Conservation (phyloP, 169 alveolate genomes). For the Eimeria brunetti region DNA sequence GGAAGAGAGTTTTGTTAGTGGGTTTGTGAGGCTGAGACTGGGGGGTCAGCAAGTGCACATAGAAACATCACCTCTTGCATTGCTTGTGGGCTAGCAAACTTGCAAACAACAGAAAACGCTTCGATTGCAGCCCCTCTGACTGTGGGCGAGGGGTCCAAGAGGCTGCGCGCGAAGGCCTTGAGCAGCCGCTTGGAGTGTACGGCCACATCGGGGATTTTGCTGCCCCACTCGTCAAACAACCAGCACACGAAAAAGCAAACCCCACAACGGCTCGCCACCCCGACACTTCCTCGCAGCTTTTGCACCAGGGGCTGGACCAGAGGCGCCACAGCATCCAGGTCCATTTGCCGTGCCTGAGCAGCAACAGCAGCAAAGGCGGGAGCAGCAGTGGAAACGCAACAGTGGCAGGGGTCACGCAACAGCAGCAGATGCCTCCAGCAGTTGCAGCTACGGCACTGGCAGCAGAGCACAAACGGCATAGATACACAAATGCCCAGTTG, state of each 20-base stretch:
- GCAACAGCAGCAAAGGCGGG: neutral
- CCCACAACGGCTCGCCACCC: slow-evolving; percentile 77
- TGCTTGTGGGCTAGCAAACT: slow-evolving; percentile 41
- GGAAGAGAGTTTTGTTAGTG: neutral
- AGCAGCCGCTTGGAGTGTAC: slow-evolving; percentile 64
- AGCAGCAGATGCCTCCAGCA: slow-evolving; percentile 37
- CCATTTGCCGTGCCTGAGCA: slow-evolving; percentile 74
- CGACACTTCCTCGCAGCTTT: slow-evolving; percentile 70
- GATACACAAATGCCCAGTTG: neutral
- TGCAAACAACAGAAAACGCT: slow-evolving; percentile 70
- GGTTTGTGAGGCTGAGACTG: neutral
- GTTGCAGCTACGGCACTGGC: slow-evolving; percentile 18
- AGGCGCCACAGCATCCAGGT: slow-evolving; percentile 40
- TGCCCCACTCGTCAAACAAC: slow-evolving; percentile 72
- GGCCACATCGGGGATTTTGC: slow-evolving; percentile 36
- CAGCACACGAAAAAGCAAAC: slow-evolving; percentile 69
- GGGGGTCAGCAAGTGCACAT: neutral
- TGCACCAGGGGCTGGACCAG: slow-evolving; percentile 75
- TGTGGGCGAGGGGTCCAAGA: slow-evolving; percentile 68
- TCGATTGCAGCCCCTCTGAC: slow-evolving; percentile 73
- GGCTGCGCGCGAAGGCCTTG: slow-evolving; percentile 69
- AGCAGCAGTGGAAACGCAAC: slow-evolving; percentile 18
- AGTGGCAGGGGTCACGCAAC: neutral
- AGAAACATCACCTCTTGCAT: slow-evolving; percentile 54
- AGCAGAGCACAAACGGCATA: neutral